Percentiles rank a stretch among this genome's conserved stretches.
phyloP scores from a whole-genome alignment of 2,329 filamentous ascomycete genomes.

The Neofusicoccum parvum region DNA sequence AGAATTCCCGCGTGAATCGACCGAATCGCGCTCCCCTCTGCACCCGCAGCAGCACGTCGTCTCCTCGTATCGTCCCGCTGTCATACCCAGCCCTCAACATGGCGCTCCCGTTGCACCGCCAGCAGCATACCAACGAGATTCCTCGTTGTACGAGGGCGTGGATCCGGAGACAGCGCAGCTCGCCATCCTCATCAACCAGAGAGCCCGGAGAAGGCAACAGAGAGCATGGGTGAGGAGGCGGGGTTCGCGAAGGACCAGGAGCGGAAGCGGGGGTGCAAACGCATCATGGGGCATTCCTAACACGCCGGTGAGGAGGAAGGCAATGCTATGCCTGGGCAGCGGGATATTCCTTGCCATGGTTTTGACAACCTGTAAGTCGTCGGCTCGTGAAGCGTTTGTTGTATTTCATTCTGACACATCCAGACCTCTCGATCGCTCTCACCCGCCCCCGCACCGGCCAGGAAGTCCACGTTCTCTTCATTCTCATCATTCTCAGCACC shows the following conservation, averaged over 20 bases:
- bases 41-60: background rate
- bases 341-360: conserved; percentile 60
- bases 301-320: conserved; percentile 9
- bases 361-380: background rate
- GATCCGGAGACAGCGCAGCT: conserved; percentile 21
- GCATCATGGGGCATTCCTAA: background rate
- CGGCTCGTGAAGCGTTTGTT: too few species aligned
- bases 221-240: conserved; percentile 15
- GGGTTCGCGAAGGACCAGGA: background rate
- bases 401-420: background rate
- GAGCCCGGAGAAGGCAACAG: conserved; percentile 6
- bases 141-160: background rate
- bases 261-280: background rate
- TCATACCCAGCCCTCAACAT: background rate
- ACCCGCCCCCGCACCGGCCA: conserved; percentile 64
- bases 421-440: conserved; percentile 74
- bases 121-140: background rate
- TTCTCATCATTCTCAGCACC: conserved; percentile 73
- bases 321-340: conserved; percentile 59
- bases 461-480: conserved; percentile 78
- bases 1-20: background rate
- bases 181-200: background rate
- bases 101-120: background rate
- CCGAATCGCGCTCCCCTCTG: background rate
- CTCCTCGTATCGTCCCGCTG: background rate